Base-by-base conservation (phyloP, 371 early-diverging fungal genomes). In the Amoeboaphelidium occidentale region DNA sequence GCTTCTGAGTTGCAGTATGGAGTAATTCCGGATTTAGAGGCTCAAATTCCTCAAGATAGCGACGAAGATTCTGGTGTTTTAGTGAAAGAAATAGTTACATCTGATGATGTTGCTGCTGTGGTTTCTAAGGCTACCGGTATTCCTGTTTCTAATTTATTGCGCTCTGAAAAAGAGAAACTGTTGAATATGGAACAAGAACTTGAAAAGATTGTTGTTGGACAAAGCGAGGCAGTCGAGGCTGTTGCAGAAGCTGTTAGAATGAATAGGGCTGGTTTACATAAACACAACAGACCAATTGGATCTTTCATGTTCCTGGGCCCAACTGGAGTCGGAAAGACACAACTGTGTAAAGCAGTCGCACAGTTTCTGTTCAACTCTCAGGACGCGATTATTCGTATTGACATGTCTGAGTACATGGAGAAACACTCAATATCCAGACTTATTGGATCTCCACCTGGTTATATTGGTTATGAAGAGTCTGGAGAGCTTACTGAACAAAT, bases 381-480 rank as follows among this genome's bases (percentile, higher is more conserved):
- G 51, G 67, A 74, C 27, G 77, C 78, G 0, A 74, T 92, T 55
- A 71, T 86, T 25, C 76, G 89, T 32, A 69, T 90, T 45, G 93
- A 93, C 56, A 90, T 90, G 91, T 76, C 77, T 58, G 89, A 92
- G 61, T 79, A 84, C 63, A 78, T 80, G 79, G 77, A 79, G 62
- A 61, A 55, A 63, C 65, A 47, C 53, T 73, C 84, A 42, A 77
- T 86, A 0, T 79, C 80, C 25, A 79, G 86, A 23, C 64, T 93
- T 45, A 75, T 90, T 51, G 93, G 93, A 27, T 81, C 86, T 4
- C 83, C 88, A 39, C 87, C 93, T 2, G 91, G 70, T 20, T 66
- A 66, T 53, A 53, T 66, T 3, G 66, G 66, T 14, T 68, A 60
- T 28, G 60, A 58, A 43, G 63, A 62, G 39, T 88, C 87, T 25